Evolutionary conservation across 140 eudicot genomes (phyloP), one percentile per base, ranked within the genome.

Genomic region (Anethum foeniculum): DNA sequence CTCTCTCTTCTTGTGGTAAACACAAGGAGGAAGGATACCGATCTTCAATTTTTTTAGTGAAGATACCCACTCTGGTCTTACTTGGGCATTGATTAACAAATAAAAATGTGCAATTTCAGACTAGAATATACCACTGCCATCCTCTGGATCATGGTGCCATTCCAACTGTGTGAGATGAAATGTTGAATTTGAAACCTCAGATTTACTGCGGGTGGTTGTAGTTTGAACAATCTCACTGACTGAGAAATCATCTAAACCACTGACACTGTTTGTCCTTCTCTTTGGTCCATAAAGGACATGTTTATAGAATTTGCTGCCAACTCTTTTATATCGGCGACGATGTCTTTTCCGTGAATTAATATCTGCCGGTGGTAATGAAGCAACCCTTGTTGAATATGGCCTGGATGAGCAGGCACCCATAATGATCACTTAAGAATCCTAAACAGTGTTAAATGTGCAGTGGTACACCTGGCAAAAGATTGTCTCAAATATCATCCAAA

Each of bases 111-210:
- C 11, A 75, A 44, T 47, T 47, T 15, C 2, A 30, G 30, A 12
- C 16, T 25, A 75, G 58, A 25, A 27, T 30, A 62, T 87, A 93
- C 98, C 91, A 77, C 85, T 81, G 16, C 89, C 85, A 84, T 93
- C 91, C 75, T 79, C 47, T 43, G 86, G 88, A 77, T 85, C 85
- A 49, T 84, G 92, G 80, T 86, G 94, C 92, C 92, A 91, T 74
- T 91, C 89, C 88, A 86, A 49, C 84, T 90, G 96, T 73, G 92
- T 88, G 84, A 89, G 87, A 80, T 89, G 91, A 79, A 86, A 85
- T 52, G 85, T 81, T 1, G 89, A 85, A 82, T 80, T 90, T 30
- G 91, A 87, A 60, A 88, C 88, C 79, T 83, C 83, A 14, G 84
- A 81, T 82, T 81, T 89, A 38, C 86, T 81, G 84, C 89, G 58